Conservation (phyloP, 2,329 filamentous ascomycete genomes). For the Apiospora phragmitis region DNA sequence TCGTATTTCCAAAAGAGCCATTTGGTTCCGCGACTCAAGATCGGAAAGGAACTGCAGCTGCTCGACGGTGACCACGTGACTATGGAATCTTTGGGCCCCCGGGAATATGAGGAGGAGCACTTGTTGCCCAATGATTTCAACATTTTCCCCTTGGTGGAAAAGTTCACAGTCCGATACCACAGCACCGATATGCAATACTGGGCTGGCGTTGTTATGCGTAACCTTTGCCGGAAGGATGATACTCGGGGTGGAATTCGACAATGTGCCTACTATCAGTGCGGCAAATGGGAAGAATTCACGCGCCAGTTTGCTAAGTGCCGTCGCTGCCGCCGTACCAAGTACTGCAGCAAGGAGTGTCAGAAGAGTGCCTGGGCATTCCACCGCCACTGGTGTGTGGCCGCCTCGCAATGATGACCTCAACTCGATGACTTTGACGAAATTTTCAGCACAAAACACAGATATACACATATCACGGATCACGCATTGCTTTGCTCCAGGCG, state of each 20-base stretch:
- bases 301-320: slow-evolving; percentile 98
- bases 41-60: slow-evolving; percentile 79
- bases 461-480: slow-evolving; percentile 10
- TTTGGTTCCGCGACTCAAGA: slow-evolving; percentile 86
- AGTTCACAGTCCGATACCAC: slow-evolving; percentile 94
- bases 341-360: slow-evolving; percentile 99
- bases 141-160: slow-evolving; percentile 96
- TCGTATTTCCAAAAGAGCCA: slow-evolving; percentile 96
- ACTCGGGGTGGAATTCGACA: slow-evolving; percentile 91
- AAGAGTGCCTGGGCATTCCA: slow-evolving; percentile 99
- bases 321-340: slow-evolving; percentile 93
- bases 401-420: slow-evolving; percentile 48
- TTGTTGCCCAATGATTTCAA: slow-evolving; percentile 93
- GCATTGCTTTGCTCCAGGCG: slow-evolving; percentile 30
- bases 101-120: slow-evolving; percentile 79
- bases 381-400: slow-evolving; percentile 92
- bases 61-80: slow-evolving; percentile 68
- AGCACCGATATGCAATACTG: slow-evolving; percentile 99
- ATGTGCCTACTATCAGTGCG: slow-evolving; percentile 97
- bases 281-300: slow-evolving; percentile 96
- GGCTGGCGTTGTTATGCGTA: slow-evolving; percentile 98
- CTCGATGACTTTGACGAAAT: slow-evolving; percentile 16
- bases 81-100: slow-evolving; percentile 34
- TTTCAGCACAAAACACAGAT: slow-evolving; percentile 12
- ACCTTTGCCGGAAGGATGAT: slow-evolving; percentile 97